A percentile compares a stretch with the other conserved stretches of the same genome.
Conservation (phyloP, 2,329 filamentous ascomycete genomes). For the Metarhizium guizhouense region DNA sequence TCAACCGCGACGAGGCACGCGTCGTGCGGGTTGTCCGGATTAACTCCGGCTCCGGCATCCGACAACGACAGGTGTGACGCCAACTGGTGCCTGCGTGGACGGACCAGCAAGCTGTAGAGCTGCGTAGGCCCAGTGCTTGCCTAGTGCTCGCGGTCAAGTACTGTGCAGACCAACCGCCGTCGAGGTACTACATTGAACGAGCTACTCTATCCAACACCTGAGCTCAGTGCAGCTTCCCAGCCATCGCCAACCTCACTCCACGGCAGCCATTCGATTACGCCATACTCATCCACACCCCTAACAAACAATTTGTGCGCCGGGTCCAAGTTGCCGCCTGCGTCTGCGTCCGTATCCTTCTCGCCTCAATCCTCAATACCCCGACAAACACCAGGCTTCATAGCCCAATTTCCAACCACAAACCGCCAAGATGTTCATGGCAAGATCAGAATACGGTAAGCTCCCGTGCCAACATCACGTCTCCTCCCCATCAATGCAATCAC, state of each 20-base stretch:
- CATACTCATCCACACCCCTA: neutral
- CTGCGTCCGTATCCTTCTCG: neutral
- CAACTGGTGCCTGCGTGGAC: neutral
- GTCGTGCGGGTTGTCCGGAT: neutral
- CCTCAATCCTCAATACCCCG: neutral
- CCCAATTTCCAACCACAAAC: conserved; percentile 18
- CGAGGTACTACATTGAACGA: too few relatives aligned
- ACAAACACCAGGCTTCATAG: neutral
- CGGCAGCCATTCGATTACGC: neutral
- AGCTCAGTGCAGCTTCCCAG: conserved; percentile 8
- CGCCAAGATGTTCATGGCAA: conserved; percentile 95
- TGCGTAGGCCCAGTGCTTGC: conserved; percentile 32
- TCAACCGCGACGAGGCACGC: neutral
- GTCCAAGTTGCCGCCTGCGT: neutral
- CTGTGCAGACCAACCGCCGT: conserved; percentile 9
- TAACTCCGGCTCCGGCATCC: neutral
- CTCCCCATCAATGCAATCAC: conserved; percentile 4
- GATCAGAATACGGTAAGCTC: conserved; percentile 94
- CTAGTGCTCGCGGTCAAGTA: conserved; percentile 6
- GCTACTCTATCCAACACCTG: neutral
- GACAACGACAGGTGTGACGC: neutral
- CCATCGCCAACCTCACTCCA: conserved; percentile 5
- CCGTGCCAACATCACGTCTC: conserved; percentile 17
- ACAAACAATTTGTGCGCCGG: neutral
- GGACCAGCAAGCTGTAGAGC: conserved; percentile 6